Base-by-base conservation (phyloP, 2,329 filamentous ascomycete species). In the Trichothecium roseum region DNA sequence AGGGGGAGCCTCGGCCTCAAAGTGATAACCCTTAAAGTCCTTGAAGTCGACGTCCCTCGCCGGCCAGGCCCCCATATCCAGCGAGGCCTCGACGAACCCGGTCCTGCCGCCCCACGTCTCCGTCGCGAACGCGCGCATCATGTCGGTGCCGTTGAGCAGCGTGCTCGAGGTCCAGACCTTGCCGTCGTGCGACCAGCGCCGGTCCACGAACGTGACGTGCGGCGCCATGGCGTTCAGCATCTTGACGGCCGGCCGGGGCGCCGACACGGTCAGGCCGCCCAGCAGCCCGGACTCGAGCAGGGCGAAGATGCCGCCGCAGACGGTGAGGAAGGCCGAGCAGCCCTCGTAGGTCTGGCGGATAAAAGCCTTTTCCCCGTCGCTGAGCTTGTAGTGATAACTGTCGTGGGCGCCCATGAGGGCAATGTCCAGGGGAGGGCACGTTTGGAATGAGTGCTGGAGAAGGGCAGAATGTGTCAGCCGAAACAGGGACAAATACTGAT, bases 381-480 rank as follows among this genome's bases (percentile, higher is more conserved):
- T 59, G 3, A 48, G 44, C 4, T 41, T 38, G 35, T 64, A 57
- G 6, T 31, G 22, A 3, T 28, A 32, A 2, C 40, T 4, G 10
- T 47, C 27, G 24, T 54, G 45, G 5, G 62, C 62, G 1, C 62
- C 61, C 37, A 64, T 57, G 30, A 65, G 49, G 14, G 56, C 54
- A 33, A 64, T 54, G 39, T 66, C 62, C 6, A 66, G 49, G 1
- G 50, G 42, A 0, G 61, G 61, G 30, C 60, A 63, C 2, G 50
- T 51, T 4, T 51, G 51, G 18, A 63, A 64, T 0, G 55, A 55
- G 40, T 64, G 50, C 60, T 63, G 16, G 20, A 8, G 8, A 3
- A 4, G 0, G 4, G n/a, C 6, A 13, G 8, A 7, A 24, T 8
- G 4, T 7, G 15, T 13, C 4, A 15, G 10, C 9, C 16, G 20